Evolutionary conservation across 1,284 basidiomycete species (phyloP).

Genomic region (Pascua guehoae): DNA sequence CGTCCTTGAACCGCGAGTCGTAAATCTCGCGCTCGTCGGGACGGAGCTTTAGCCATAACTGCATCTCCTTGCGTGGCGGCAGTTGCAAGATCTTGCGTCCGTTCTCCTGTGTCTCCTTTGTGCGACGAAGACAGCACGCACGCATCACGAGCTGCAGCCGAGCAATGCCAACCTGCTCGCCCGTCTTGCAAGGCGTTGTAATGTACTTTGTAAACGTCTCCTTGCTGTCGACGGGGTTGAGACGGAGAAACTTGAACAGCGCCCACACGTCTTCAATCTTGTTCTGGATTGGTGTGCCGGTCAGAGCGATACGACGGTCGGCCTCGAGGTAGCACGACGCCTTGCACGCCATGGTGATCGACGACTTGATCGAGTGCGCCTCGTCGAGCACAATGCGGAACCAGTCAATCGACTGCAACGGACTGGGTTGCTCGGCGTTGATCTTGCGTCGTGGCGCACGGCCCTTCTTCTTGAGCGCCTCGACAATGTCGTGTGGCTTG

Average conservation of each 20-base stretch:
- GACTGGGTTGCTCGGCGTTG: constrained; percentile 65
- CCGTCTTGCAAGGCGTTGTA: constrained; percentile 83
- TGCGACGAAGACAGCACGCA: constrained; percentile 89
- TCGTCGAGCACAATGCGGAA: constrained; percentile 97
- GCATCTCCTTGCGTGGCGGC: constrained; percentile 80
- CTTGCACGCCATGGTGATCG: constrained; percentile 84
- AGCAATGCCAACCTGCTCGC: constrained; percentile 83
- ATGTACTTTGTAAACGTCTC: constrained; percentile 89
- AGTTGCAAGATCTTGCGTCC: constrained; percentile 81
- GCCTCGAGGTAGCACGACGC: constrained; percentile 93
- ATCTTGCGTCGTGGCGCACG: constrained; percentile 40
- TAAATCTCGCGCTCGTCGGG: constrained; percentile 80
- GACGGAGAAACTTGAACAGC: constrained; percentile 88
- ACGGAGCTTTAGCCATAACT: constrained; percentile 80
- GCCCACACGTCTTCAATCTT: constrained; percentile 97
- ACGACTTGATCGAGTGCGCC: constrained; percentile 97
- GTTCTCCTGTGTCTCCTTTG: constrained; percentile 81
- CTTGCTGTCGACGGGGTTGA: constrained; percentile 91
- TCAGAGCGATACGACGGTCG: constrained; percentile 86
- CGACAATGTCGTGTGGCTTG: constrained; percentile 53
- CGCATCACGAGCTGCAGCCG: constrained; percentile 98
- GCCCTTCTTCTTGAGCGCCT: constrained; percentile 55
- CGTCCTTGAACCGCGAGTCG: constrained; percentile 64
- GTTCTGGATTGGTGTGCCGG: constrained; percentile 98
- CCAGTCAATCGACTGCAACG: constrained; percentile 96